Base-by-base conservation (phyloP, 352 stramenopile genomes). In the Globisporangium uncinulatum region DNA sequence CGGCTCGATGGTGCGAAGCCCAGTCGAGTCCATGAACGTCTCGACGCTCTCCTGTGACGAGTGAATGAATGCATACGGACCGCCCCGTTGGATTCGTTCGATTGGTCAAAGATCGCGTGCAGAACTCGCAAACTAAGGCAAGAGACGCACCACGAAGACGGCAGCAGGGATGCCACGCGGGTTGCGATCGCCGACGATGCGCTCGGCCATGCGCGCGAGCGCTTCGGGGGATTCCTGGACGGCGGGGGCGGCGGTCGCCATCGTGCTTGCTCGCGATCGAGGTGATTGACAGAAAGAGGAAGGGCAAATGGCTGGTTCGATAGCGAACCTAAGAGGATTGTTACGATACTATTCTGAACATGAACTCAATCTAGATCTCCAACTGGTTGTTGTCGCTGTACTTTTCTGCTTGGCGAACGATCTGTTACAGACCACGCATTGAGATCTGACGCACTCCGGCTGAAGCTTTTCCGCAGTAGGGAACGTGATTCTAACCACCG, bases 181-280 rank as follows among this genome's bases (percentile, higher is more conserved):
- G 57, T 94, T 94, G 52, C 84, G 82, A 49, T 87, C 80, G 37
- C 82, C 84, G 63, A 91, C 79, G 67, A 94, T 90, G 61, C 54
- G 48, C 55, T 86, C 80, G 36, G 79, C 67, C 57, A 94, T 82
- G 55, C 77, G 79, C 56, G 76, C 67, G 34, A 92, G 69, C 59
- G 77, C 77, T 66, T 92, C 79, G 4, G 81, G 75, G 61, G 67
- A 83, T 68, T 92, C 79, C 54, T 86, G 71, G 56, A 71, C 68
- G 48, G 67, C 61, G 31, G 65, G 56, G 46, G 67, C 65, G 41
- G 70, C 50, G 54, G 53, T 65, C 49, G 78, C 69, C 63, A 81
- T 82, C 59, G 62, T 71, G 54, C 19, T 61, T 29, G 24, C 10
- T 20, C 19, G 43, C 10, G 20, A 5, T 44, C 4, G 37, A 17